These are phyloP conservation scores for Metschnikowia bowlesiae DNA, from an alignment of 805 yeast species.

Conservation along the genomic window DNA sequence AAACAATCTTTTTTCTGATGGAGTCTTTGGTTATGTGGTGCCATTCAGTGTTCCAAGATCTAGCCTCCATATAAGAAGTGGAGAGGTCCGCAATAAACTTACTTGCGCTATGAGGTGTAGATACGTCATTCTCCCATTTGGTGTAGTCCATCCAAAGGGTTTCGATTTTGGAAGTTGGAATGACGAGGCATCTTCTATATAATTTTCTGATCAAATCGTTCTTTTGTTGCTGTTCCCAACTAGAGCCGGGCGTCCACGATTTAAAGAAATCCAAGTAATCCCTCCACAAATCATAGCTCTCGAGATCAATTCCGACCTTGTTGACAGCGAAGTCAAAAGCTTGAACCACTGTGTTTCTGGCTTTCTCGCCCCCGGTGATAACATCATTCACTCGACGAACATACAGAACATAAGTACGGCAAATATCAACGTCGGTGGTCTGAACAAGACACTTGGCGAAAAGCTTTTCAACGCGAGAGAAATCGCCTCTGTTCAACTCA, in stretches of 20 bases:
- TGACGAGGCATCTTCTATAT: constrained; percentile 62
- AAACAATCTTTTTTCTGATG: constrained; percentile 40
- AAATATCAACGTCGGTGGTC: constrained; percentile 62
- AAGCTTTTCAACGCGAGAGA: constrained; percentile 58
- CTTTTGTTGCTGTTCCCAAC: constrained; percentile 83
- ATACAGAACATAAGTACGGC: constrained; percentile 73
- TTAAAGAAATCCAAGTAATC: constrained; percentile 78
- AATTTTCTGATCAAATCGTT: constrained; percentile 70
- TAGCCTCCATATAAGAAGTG: constrained; percentile 80
- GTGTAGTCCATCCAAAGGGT: constrained; percentile 77
- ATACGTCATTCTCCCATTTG: constrained; percentile 74
- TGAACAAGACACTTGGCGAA: constrained; percentile 61
- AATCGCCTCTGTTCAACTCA: constrained; percentile 62
- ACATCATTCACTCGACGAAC: constrained; percentile 67
- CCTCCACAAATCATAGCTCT: constrained; percentile 69
- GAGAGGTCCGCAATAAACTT: constrained; percentile 80
- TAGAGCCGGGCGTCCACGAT: constrained; percentile 70
- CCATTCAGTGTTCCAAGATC: constrained; percentile 73
- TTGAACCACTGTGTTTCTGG: constrained; percentile 65
- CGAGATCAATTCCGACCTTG: constrained; percentile 74
- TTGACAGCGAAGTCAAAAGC: constrained; percentile 82
- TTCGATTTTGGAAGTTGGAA: constrained; percentile 76
- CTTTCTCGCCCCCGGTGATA: constrained; percentile 78
- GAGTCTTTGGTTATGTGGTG: constrained; percentile 48
- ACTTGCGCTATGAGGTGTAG: constrained; percentile 66